Conservation (phyloP, 345 rosid species). For the Acer yangbiense region DNA sequence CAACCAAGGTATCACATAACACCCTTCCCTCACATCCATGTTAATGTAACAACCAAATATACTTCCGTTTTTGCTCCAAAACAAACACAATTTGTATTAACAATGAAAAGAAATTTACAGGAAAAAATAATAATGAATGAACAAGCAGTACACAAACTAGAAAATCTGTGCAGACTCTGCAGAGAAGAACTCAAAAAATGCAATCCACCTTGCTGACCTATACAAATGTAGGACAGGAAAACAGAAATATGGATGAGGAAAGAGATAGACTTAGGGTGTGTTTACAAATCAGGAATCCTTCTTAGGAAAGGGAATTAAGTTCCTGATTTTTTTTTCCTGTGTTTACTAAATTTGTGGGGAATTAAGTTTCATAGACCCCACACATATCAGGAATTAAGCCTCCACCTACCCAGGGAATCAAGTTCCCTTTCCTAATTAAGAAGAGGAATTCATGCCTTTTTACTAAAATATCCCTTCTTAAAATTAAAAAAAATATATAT, state of each 20-base stretch:
- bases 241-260: background rate
- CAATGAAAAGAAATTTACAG: background rate
- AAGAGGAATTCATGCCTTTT: too few relatives aligned
- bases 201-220: background rate
- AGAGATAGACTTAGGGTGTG: background rate
- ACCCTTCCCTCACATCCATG: constrained; percentile 4
- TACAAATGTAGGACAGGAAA: background rate
- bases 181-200: background rate
- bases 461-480: too few relatives aligned
- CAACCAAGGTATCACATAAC: background rate
- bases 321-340: too few relatives aligned
- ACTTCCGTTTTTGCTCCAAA: background rate
- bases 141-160: background rate
- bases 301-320: too few relatives aligned
- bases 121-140: background rate
- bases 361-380: too few relatives aligned
- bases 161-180: background rate
- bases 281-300: too few relatives aligned
- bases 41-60: background rate
- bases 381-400: too few relatives aligned
- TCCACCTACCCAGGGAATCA: too few relatives aligned
- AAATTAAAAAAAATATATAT: too few relatives aligned
- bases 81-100: background rate
- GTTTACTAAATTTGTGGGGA: too few relatives aligned
- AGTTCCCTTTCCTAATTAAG: too few relatives aligned